Base-by-base conservation (phyloP, 345 rosid genomes). In the Gossypium ekmanianum region DNA sequence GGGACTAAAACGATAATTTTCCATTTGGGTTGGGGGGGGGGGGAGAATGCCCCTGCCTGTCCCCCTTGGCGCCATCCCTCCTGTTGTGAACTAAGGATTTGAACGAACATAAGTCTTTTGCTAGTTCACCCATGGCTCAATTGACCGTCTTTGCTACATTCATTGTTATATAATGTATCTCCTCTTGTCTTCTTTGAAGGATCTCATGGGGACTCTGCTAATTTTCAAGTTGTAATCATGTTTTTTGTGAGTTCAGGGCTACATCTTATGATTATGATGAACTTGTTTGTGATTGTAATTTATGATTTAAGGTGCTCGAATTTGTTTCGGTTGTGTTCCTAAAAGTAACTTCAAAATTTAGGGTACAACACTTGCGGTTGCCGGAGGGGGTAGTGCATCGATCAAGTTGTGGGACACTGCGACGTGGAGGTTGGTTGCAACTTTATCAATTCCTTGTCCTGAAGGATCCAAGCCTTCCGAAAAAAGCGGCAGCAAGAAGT, bases 321-420 rank as follows among this genome's bases (percentile, higher is more conserved):
- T 47, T 52, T 55, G 20, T 26, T 44, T 72, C 9, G 24, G 50
- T 74, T 3, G 29, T 20, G 16, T 57, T 22, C 62, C 81, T 82
- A 61, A 84, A 27, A 1, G 17, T 76, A 20, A 17, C 70, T 63
- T 74, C 26, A 20, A 73, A 50, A 57, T 67, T 48, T 81, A 93
- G 99, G 99, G 99, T 76, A 90, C 87, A 45, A 85, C 88, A 70
- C 93, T 95, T 73, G 99, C 99, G 48, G 99, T 95, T 72, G 99
- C 98, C 13, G 97, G 98, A 51, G 98, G 98, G 14, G 96, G 99
- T 70, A 91, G 99, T 74, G 98, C 98, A 44, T 89, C 98, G 0
- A 85, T 93, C 81, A 90, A 91, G 88, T 90, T 93, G 41, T 95
- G 98, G 99, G 97, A 95, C 84, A 93, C 98, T 24, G 89, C 91